Evolutionary conservation across 768 basidiomycete genomes (phyloP), one percentile per base, ranked within the genome.

Genomic region (Mycena amicta): DNA sequence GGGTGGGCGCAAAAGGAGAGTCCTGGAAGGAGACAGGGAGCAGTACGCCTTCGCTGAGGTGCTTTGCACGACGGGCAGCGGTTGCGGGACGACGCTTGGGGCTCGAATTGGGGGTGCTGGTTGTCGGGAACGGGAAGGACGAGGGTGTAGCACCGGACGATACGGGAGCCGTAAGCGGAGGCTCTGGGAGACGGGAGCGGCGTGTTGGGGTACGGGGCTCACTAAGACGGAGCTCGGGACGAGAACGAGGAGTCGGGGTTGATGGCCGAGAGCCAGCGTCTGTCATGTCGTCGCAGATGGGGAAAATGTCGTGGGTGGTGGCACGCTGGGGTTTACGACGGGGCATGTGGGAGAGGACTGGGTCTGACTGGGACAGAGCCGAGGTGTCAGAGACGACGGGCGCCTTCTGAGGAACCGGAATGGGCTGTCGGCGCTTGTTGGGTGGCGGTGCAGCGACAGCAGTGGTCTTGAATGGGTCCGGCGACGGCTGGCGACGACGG

Each of bases 1-100:
- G n/a, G 67, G 68, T 54, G 22, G 43, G 15, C 73, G 72, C 8
- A 80, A 78, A 16, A 75, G 70, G 73, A 66, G 60, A 85, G 68
- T 90, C 89, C 61, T 91, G 89, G 50, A 85, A 87, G 82, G 91
- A 85, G 68, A 77, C 71, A 71, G 90, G 91, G n/a, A 91, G 70
- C 49, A 66, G 56, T 23, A 67, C 76, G 33, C 86, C 86, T 50
- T 90, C 90, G 68, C 87, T 90, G 6, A 89, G 88, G 5, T 68
- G 64, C 53, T 69, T 70, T 66, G 68, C 68, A 53, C 74, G 74
- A 29, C 73, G 66, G 12, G 72, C 67, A 41, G 77, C 75, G 1
- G 75, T 71, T 2, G 83, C 75, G 15, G 71, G 69, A 15, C 64
- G 67, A 20, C 65, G 58, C 51, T 62, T 56, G 40, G 58, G 64